Evolutionary conservation across 2,329 filamentous ascomycete species (phyloP), one percentile per base, ranked within the genome.

Genomic region (Cladosporium sp.): DNA sequence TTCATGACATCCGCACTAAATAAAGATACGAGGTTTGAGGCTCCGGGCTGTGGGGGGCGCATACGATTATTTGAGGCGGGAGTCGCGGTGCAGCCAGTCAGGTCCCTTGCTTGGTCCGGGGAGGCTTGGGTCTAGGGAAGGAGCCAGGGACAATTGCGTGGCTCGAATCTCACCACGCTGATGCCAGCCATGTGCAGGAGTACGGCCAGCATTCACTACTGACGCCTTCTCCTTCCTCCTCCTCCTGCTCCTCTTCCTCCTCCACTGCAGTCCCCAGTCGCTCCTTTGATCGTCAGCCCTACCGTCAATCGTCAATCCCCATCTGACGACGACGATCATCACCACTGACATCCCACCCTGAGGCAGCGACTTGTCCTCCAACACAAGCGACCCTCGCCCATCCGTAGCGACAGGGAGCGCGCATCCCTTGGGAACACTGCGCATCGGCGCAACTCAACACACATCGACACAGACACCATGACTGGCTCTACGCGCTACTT

Each of bases 401-500:
- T 15, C 18, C 21, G 51, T 26, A 47, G 41, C n/a, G 32, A 28
- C 30, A 38, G 44, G 44, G 59, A 64, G 61, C 34, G 61, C 51
- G 51, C 61, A 64, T 64, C 51, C 51, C 61, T 55, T 64, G 61
- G 49, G 18, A 47, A 44, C 4, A 32, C 36, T 21, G 61, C 61
- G 61, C 61, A 32, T n/a, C 61, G 10, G 61, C 51, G 51, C 61
- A 32, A 24, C 60, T 54, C 60, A 32, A 18, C 34, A 30, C 63
- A 54, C 55, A 8, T 21, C 26, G 21, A 21, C 62, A 38, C 62
- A 24, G 51, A 51, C 64, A 86, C 85, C 84, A 89, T 88, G 80
- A 86, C 88, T 67, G 88, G 88, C 77, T 88, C 87, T 72, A 87
- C 89, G 80, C 89, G 91, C 80, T 92, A 92, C 75, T 75, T 87